These are phyloP conservation scores for Aphanomyces invadans DNA, from an alignment of 352 stramenopile species.

Conservation along the genomic window DNA sequence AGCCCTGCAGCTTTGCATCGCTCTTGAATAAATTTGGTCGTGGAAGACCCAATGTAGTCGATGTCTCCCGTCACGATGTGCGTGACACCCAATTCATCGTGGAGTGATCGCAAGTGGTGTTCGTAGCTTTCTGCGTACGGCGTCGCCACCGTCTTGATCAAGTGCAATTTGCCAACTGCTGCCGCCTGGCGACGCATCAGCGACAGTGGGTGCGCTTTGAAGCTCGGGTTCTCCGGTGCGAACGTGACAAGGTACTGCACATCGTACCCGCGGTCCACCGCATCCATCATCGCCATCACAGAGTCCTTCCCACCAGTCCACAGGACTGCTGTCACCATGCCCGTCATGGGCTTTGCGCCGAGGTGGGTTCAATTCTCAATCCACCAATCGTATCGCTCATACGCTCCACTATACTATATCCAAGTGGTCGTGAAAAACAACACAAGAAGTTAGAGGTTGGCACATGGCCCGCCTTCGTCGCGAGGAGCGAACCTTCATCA, in stretches of 20 bases:
- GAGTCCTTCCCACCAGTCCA: conserved; percentile 48
- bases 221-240: conserved; percentile 24
- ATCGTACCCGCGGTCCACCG: conserved; percentile 26
- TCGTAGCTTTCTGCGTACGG: conserved; percentile 36
- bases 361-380: too few species aligned
- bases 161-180: conserved; percentile 30
- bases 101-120: conserved; percentile 27
- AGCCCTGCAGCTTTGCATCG: conserved; percentile 31
- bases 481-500: too few species aligned
- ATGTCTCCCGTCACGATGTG: conserved; percentile 41
- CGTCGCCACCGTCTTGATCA: conserved; percentile 24
- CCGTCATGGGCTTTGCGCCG: neutral
- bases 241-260: conserved; percentile 30
- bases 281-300: conserved; percentile 33
- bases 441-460: too few species aligned
- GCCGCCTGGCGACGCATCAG: conserved; percentile 35
- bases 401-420: too few species aligned
- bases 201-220: conserved; percentile 34
- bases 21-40: conserved; percentile 36
- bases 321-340: conserved; percentile 30
- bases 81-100: conserved; percentile 30
- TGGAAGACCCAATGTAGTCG: conserved; percentile 35
- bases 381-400: too few species aligned
- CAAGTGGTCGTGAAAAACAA: too few species aligned
- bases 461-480: too few species aligned